Conservation (phyloP, 768 basidiomycete genomes). For the Trametes cinnabarina region DNA sequence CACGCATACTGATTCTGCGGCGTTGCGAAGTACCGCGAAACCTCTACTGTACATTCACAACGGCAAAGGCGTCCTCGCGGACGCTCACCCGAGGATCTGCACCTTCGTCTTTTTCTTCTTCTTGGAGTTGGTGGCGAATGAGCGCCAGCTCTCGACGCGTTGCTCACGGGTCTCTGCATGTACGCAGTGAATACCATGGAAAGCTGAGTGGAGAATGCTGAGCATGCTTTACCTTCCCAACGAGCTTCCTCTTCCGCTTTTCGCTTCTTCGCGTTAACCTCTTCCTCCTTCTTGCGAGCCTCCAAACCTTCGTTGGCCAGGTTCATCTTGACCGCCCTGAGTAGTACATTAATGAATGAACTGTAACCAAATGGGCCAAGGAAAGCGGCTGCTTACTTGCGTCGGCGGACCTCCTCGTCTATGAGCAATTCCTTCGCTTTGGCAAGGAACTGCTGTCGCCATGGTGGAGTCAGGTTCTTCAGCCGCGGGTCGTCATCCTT, state of each 20-base stretch:
- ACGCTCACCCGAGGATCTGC: constrained; percentile 27
- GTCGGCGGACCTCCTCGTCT: constrained; percentile 82
- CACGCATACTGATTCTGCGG: neutral
- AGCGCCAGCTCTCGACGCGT: constrained; percentile 83
- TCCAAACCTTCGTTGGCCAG: constrained; percentile 89
- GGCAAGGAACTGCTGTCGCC: constrained; percentile 61
- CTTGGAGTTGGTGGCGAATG: constrained; percentile 62
- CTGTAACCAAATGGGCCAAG: neutral
- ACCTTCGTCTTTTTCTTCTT: constrained; percentile 84
- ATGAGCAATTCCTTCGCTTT: constrained; percentile 84
- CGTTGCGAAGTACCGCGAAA: neutral
- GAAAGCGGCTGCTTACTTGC: constrained; percentile 57
- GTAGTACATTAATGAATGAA: neutral
- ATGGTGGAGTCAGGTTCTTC: constrained; percentile 54
- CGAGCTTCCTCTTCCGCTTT: constrained; percentile 85
- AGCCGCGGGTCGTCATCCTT: constrained; percentile 59
- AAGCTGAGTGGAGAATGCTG: neutral
- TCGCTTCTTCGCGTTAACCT: constrained; percentile 70
- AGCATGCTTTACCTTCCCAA: constrained; percentile 73
- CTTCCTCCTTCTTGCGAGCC: constrained; percentile 91
- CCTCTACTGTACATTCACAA: constrained; percentile 4
- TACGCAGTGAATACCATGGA: neutral
- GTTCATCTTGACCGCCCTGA: constrained; percentile 85
- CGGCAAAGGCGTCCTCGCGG: neutral
- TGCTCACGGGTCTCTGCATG: constrained; percentile 55